These are phyloP conservation scores for Talaromyces amestolkiae DNA, from an alignment of 2,329 filamentous ascomycete genomes.

Conservation along the genomic window DNA sequence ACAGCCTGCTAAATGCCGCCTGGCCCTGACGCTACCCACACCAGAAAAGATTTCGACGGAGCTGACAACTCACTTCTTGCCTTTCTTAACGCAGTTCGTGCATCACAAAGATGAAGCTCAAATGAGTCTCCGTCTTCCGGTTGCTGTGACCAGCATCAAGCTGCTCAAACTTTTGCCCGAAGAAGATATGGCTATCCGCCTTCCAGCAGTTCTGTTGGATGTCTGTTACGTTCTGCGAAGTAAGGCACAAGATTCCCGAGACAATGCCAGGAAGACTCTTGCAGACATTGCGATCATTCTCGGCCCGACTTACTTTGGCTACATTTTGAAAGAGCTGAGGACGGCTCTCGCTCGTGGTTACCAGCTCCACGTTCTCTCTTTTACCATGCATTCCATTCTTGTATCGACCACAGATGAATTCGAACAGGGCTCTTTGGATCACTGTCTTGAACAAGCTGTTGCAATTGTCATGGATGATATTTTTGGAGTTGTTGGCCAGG, in stretches of 20 bases:
- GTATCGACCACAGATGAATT: slow-evolving; percentile 71
- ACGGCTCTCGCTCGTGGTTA: slow-evolving; percentile 81
- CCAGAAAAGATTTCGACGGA: slow-evolving; percentile 68
- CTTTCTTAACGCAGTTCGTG: slow-evolving; percentile 76
- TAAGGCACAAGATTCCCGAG: slow-evolving; percentile 80
- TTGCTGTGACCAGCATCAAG: slow-evolving; percentile 85
- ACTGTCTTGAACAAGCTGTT: slow-evolving; percentile 76
- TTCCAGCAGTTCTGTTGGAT: slow-evolving; percentile 84
- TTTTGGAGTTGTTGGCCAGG: slow-evolving; percentile 86
- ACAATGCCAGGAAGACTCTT: slow-evolving; percentile 85
- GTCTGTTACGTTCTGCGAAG: slow-evolving; percentile 91
- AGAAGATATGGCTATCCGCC: slow-evolving; percentile 67
- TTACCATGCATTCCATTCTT: slow-evolving; percentile 88
- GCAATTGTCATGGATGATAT: slow-evolving; percentile 94
- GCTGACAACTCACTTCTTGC: slow-evolving; percentile 71
- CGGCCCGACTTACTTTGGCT: slow-evolving; percentile 79
- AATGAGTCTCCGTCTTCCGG: slow-evolving; percentile 86
- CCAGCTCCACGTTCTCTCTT: slow-evolving; percentile 91
- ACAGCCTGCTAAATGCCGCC: slow-evolving; percentile 37
- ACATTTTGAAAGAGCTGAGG: slow-evolving; percentile 87
- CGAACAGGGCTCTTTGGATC: slow-evolving; percentile 79
- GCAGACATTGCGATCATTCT: slow-evolving; percentile 78
- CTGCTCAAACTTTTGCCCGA: slow-evolving; percentile 76
- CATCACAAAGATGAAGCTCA: slow-evolving; percentile 94
- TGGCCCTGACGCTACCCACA: slow-evolving; percentile 66